phyloP scores from a whole-genome alignment of 164 flowering plant species.

The Houttuynia cordata region DNA sequence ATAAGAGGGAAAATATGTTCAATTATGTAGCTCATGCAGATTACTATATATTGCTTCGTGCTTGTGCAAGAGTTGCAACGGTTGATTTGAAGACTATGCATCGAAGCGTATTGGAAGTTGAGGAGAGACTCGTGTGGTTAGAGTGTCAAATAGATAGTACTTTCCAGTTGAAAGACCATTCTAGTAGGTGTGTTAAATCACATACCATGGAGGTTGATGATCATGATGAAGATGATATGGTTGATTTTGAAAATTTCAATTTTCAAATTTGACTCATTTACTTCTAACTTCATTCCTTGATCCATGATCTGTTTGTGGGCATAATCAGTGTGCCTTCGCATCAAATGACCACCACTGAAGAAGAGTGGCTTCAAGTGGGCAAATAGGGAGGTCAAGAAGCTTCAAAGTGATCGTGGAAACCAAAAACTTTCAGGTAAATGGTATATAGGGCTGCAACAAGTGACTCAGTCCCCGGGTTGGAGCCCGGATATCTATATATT shows the following conservation, averaged over 20 bases:
- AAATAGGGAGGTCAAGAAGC: too few species aligned
- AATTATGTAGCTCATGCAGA: slow-evolving; percentile 72
- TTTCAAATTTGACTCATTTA: neutral
- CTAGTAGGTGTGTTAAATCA: neutral
- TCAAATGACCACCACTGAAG: too few species aligned
- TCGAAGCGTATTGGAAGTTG: slow-evolving; percentile 41
- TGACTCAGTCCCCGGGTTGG: too few species aligned
- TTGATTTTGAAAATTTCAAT: neutral
- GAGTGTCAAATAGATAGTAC: slow-evolving; percentile 14
- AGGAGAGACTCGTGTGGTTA: slow-evolving; percentile 56
- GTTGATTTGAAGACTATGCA: slow-evolving; percentile 65
- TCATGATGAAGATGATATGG: neutral
- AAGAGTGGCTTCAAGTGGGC: too few species aligned
- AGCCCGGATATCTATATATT: too few species aligned
- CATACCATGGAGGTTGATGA: neutral
- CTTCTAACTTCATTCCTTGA: too few species aligned
- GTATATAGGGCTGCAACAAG: too few species aligned
- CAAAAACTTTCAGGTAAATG: too few species aligned
- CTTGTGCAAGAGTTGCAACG: slow-evolving; percentile 57
- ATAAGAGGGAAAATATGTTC: slow-evolving; percentile 31
- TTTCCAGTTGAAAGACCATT: neutral
- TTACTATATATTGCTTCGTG: slow-evolving; percentile 75
- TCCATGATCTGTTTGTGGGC: too few species aligned
- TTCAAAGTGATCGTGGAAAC: too few species aligned
- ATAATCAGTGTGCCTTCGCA: too few species aligned